A percentile compares a stretch with the other conserved stretches of the same genome.
These are phyloP conservation scores for Spathaspora arborariae DNA, from an alignment of 805 yeast genomes.

Conservation along the genomic window DNA sequence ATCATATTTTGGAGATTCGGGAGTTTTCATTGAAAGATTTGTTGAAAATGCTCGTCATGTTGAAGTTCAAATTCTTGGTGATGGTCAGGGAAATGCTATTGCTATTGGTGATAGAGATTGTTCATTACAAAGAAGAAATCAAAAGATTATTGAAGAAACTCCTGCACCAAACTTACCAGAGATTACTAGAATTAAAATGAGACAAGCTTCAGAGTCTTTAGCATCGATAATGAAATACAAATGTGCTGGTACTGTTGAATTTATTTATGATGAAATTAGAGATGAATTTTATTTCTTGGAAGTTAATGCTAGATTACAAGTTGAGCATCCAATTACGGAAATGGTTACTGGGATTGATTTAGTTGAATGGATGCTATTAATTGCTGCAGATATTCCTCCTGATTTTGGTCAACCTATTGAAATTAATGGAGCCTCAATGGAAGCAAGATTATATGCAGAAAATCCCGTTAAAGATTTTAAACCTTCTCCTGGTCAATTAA, in stretches of 20 bases:
- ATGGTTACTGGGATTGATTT: conserved; percentile 90
- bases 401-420: conserved; percentile 58
- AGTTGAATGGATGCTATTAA: conserved; percentile 94
- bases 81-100: conserved; percentile 88
- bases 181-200: conserved; percentile 67
- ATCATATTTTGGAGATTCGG: conserved; percentile 90
- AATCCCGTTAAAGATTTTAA: conserved; percentile 92
- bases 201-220: conserved; percentile 79
- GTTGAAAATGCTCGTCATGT: conserved; percentile 96
- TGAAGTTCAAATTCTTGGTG: conserved; percentile 95
- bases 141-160: conserved; percentile 93
- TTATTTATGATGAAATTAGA: conserved; percentile 79
- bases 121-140: conserved; percentile 95
- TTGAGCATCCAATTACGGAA: conserved; percentile 97
- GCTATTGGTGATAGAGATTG: conserved; percentile 98
- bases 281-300: conserved; percentile 93
- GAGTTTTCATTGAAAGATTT: conserved; percentile 91
- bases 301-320: conserved; percentile 95
- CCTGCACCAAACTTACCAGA: conserved; percentile 95
- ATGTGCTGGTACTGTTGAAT: conserved; percentile 98
- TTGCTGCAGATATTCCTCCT: conserved; percentile 89
- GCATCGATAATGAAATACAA: conserved; percentile 83
- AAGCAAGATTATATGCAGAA: conserved; percentile 94
- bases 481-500: conserved; percentile 95
- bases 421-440: conserved; percentile 89